Evolutionary conservation across 768 basidiomycete genomes (phyloP).

Genomic region (Crepidotus variabilis): DNA sequence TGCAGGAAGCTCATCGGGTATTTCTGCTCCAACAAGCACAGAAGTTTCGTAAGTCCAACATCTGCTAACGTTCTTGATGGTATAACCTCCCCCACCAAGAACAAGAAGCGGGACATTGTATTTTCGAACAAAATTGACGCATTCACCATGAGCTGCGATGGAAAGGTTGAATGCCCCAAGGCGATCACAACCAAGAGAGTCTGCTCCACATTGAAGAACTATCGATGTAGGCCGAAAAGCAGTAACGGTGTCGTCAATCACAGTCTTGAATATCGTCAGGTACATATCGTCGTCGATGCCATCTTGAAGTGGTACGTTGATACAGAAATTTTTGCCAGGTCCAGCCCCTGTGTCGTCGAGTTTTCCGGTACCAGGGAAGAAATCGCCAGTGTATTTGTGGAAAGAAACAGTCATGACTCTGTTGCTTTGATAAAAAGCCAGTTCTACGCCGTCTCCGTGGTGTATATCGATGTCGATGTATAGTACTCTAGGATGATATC

Average conservation of each 20-base stretch:
- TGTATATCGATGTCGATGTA: slow-evolving; percentile 99
- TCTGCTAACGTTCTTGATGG: slow-evolving; percentile 94
- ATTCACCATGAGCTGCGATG: slow-evolving; percentile 97
- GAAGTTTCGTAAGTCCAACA: slow-evolving; percentile 99
- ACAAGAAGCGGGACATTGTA: slow-evolving; percentile 90
- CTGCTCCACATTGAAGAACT: slow-evolving; percentile 96
- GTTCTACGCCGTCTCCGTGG: slow-evolving; percentile 97
- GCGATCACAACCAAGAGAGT: slow-evolving; percentile 91
- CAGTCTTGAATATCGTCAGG: slow-evolving; percentile 89
- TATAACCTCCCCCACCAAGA: slow-evolving; percentile 94
- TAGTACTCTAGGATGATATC: slow-evolving; percentile 89
- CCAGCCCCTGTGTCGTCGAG: slow-evolving; percentile 88
- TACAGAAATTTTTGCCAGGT: slow-evolving; percentile 89
- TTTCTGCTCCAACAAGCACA: slow-evolving; percentile 76
- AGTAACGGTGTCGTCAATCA: slow-evolving; percentile 90
- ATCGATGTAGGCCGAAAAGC: slow-evolving; percentile 87
- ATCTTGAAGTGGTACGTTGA: slow-evolving; percentile 94
- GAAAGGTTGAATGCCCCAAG: slow-evolving; percentile 97
- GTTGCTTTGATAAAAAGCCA: slow-evolving; percentile 96
- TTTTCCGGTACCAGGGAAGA: slow-evolving; percentile 97
- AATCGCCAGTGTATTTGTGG: slow-evolving; percentile 98
- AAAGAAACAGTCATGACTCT: slow-evolving; percentile 99
- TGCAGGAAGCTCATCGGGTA: slow-evolving; percentile 83
- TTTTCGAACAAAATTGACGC: slow-evolving; percentile 93
- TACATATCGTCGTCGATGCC: slow-evolving; percentile 99